Evolutionary conservation across 768 basidiomycete species (phyloP).

Genomic region (Tricholoma flavovirens): DNA sequence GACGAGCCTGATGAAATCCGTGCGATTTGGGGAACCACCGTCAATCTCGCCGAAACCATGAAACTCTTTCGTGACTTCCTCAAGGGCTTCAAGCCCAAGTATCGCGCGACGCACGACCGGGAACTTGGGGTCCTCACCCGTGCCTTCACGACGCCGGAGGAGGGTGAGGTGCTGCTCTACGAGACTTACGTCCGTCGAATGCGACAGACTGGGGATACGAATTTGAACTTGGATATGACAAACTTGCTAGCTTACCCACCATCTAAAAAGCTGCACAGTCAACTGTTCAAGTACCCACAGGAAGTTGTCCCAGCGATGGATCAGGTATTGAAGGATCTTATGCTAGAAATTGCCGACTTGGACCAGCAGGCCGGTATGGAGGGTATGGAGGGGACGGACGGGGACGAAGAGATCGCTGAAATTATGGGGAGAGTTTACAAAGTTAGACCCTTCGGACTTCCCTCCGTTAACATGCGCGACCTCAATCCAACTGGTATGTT

Average conservation of each 20-base stretch:
- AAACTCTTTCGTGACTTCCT: conserved; percentile 85
- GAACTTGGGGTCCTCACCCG: conserved; percentile 49
- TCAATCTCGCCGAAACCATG: conserved; percentile 89
- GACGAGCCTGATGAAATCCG: conserved; percentile 81
- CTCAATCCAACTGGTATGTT: conserved; percentile 83
- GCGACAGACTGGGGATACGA: conserved; percentile 88
- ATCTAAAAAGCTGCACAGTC: conserved; percentile 73
- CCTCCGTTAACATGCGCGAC: conserved; percentile 87
- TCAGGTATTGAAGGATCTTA: conserved; percentile 88
- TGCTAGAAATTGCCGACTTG: conserved; percentile 81
- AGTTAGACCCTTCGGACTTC: conserved; percentile 84
- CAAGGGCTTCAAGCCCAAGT: conserved; percentile 89
- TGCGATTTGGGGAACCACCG: conserved; percentile 97
- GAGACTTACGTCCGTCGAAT: conserved; percentile 78
- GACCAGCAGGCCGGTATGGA: conserved; percentile 67
- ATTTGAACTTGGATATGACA: conserved; percentile 83
- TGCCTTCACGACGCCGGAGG: conserved; percentile 51
- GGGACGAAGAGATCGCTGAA: conserved; percentile 82
- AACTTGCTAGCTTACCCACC: conserved; percentile 87
- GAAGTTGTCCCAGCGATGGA: conserved; percentile 98
- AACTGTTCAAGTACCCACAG: conserved; percentile 91
- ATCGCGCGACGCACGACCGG: conserved; percentile 68
- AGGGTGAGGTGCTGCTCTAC: conserved; percentile 68
- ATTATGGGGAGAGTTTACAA: conserved; percentile 88
- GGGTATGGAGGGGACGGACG: conserved; percentile 70